phyloP scores from a whole-genome alignment of 441 rosid species.

The Erodium moschatum region DNA sequence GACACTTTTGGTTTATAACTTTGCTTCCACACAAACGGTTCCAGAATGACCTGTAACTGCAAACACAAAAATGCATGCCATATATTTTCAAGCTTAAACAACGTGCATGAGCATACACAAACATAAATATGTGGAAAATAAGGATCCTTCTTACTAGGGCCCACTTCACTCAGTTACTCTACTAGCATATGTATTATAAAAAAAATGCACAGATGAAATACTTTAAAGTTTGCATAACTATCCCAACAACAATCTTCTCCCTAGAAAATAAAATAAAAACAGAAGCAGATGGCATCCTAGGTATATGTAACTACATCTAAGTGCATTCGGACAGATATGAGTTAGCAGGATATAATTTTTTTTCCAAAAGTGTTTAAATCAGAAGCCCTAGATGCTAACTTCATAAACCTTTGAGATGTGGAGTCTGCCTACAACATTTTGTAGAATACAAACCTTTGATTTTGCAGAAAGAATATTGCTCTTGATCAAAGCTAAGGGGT shows the following conservation, averaged over 20 bases:
- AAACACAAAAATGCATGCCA: slow-evolving; percentile 18
- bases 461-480: slow-evolving; percentile 67
- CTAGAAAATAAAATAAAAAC: neutral
- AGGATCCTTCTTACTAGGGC: too few species aligned
- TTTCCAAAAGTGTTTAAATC: neutral
- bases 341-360: too few species aligned
- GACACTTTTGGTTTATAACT: slow-evolving; percentile 36
- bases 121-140: too few species aligned
- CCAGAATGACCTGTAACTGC: slow-evolving; percentile 72
- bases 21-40: slow-evolving; percentile 83
- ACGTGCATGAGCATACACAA: neutral
- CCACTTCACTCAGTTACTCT: too few species aligned
- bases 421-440: slow-evolving; percentile 6
- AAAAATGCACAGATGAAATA: too few species aligned
- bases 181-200: too few species aligned
- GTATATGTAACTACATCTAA: too few species aligned
- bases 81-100: neutral
- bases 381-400: neutral
- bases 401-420: neutral
- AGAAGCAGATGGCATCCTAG: neutral
- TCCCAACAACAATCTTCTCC: neutral
- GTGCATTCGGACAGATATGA: too few species aligned
- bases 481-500: slow-evolving; percentile 55
- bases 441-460: slow-evolving; percentile 59
- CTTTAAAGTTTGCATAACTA: neutral